Evolutionary conservation across 441 rosid genomes (phyloP).

Genomic region (Pelargonium citronellum): DNA sequence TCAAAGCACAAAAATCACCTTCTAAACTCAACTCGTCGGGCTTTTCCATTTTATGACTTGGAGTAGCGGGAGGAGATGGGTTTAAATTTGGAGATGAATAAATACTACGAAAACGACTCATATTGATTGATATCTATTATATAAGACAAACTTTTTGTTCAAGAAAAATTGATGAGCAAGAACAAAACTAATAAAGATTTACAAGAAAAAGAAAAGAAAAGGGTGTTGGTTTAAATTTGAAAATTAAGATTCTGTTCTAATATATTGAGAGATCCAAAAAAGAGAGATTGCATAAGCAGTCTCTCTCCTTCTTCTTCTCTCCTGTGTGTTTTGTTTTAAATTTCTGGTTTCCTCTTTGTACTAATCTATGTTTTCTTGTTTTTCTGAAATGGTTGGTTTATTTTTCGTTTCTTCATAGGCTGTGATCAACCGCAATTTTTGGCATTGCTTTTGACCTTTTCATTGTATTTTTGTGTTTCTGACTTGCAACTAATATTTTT

Average conservation of each 20-base stretch:
- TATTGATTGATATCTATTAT: neutral
- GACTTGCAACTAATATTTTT: no score
- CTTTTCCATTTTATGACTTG: neutral
- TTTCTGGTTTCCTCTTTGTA: neutral
- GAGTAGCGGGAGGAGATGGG: neutral
- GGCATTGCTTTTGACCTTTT: no score
- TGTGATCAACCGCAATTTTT: no score
- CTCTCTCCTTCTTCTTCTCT: conserved; percentile 25
- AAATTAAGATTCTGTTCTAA: no score
- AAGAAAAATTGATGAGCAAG: neutral
- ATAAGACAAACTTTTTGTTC: neutral
- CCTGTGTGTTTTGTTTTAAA: neutral
- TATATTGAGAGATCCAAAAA: conserved; percentile 29
- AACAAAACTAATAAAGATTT: neutral
- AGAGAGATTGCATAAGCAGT: conserved; percentile 32
- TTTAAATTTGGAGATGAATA: neutral
- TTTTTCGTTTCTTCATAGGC: conserved; percentile 23
- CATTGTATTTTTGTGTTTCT: no score
- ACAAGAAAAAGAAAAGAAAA: neutral
- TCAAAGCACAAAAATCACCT: neutral
- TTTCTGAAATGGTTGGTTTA: conserved; percentile 29
- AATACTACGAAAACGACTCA: neutral
- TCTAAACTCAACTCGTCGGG: neutral
- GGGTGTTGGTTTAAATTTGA: neutral
- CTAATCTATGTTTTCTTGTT: neutral